phyloP scores from a whole-genome alignment of 768 basidiomycete species.

The Amanita exitialis region DNA sequence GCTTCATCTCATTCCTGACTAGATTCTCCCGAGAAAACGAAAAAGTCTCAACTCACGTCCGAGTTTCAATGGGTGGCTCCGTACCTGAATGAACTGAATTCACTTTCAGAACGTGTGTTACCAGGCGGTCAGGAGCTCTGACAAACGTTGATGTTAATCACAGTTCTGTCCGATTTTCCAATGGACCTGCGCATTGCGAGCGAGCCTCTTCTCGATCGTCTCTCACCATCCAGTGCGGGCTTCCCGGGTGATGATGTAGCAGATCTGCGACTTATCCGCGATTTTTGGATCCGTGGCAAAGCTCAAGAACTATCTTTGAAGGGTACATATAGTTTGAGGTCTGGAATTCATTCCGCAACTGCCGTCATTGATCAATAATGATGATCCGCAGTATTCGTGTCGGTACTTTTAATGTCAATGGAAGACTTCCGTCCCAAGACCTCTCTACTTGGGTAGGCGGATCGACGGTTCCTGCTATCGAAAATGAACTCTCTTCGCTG shows the following conservation, averaged over 20 bases:
- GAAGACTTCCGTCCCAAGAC: constrained; percentile 63
- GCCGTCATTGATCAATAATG: not conserved
- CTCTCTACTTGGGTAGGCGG: constrained; percentile 54
- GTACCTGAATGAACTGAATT: constrained; percentile 3
- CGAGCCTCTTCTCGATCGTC: constrained; percentile 37
- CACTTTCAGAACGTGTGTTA: constrained; percentile 4
- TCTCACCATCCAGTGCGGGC: constrained; percentile 57
- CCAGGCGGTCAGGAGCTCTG: not conserved
- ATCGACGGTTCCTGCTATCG: constrained; percentile 4
- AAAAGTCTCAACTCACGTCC: constrained; percentile 1
- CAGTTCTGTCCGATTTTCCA: constrained; percentile 30
- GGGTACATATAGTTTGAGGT: constrained; percentile 24
- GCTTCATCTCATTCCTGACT: not conserved
- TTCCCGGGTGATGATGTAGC: constrained; percentile 45
- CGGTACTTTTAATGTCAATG: constrained; percentile 84
- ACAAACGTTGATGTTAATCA: not conserved
- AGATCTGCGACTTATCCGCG: constrained; percentile 50
- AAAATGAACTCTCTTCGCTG: not conserved
- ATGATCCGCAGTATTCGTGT: constrained; percentile 42
- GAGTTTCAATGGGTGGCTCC: constrained; percentile 4
- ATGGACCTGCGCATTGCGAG: constrained; percentile 46
- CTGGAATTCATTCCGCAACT: not conserved
- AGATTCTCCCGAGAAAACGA: not conserved
- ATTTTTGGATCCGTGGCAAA: constrained; percentile 49
- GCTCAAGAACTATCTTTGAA: constrained; percentile 26